Percentiles rank a stretch among this genome's conserved stretches.
phyloP scores from a whole-genome alignment of 345 rosid species.

The Litchi chinensis region DNA sequence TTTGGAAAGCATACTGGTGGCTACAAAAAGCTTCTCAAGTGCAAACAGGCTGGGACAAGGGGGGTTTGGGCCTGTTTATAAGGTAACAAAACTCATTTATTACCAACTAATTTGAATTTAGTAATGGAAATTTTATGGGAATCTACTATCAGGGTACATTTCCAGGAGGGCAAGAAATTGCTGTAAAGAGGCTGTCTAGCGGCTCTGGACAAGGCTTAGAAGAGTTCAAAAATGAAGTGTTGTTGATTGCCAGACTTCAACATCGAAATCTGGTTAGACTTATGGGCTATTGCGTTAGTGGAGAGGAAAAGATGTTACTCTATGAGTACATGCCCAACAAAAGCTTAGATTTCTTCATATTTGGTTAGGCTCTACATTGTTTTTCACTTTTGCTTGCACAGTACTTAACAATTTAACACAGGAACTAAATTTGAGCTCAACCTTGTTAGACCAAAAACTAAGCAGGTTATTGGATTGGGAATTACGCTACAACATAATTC shows the following conservation, averaged over 20 bases:
- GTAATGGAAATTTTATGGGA: not conserved
- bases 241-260: conserved; percentile 69
- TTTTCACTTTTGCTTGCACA: not conserved
- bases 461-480: conserved; percentile 49
- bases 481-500: conserved; percentile 47
- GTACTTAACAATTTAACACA: not conserved
- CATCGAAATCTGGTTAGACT: conserved; percentile 73
- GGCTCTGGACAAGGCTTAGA: conserved; percentile 66
- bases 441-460: conserved; percentile 40
- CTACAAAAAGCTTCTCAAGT: conserved; percentile 65
- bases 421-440: conserved; percentile 5
- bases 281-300: conserved; percentile 60
- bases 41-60: conserved; percentile 79
- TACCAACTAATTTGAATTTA: not conserved
- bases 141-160: conserved; percentile 44
- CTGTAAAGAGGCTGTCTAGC: conserved; percentile 61
- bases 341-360: conserved; percentile 67
- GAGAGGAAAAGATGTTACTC: conserved; percentile 57
- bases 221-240: conserved; percentile 65
- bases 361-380: conserved; percentile 35
- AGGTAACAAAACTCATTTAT: conserved; percentile 31
- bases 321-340: conserved; percentile 73
- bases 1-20: conserved; percentile 55
- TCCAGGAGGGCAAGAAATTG: conserved; percentile 50
- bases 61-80: conserved; percentile 79